These are phyloP conservation scores for Curvularia lunata DNA, from an alignment of 2,329 filamentous ascomycete genomes.

Conservation along the genomic window DNA sequence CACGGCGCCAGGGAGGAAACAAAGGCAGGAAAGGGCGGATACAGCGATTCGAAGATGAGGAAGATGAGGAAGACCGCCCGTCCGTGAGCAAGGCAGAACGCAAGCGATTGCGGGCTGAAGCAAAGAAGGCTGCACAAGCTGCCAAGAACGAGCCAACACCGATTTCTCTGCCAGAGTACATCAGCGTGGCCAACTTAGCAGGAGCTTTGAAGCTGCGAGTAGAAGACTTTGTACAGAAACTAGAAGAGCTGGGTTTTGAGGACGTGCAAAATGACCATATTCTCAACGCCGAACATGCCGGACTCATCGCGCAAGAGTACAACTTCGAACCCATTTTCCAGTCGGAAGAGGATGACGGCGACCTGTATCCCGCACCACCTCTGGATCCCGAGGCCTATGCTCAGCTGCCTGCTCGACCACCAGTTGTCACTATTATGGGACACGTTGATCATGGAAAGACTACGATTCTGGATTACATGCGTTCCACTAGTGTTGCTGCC, in stretches of 20 bases:
- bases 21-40: conserved; percentile 27
- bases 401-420: conserved; percentile 74
- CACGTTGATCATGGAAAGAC: conserved; percentile 99
- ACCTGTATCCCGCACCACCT: conserved; percentile 68
- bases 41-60: conserved; percentile 36
- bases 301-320: conserved; percentile 88
- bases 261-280: conserved; percentile 82
- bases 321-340: conserved; percentile 86
- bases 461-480: conserved; percentile 89
- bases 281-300: conserved; percentile 87
- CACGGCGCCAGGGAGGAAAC: conserved; percentile 29
- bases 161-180: conserved; percentile 87
- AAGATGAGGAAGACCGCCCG: conserved; percentile 33
- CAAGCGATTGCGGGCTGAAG: conserved; percentile 43
- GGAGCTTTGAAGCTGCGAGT: conserved; percentile 73
- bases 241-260: conserved; percentile 91
- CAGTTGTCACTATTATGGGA: conserved; percentile 98
- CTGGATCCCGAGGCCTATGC: conserved; percentile 66
- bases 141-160: conserved; percentile 40
- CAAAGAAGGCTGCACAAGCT: conserved; percentile 43
- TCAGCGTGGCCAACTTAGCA: conserved; percentile 84
- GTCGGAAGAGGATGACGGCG: conserved; percentile 64
- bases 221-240: conserved; percentile 73
- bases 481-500: conserved; percentile 89
- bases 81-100: conserved; percentile 36